These are phyloP conservation scores for Saccharum spontaneum DNA, from an alignment of 176 grass and related monocot genomes.

Conservation along the genomic window DNA sequence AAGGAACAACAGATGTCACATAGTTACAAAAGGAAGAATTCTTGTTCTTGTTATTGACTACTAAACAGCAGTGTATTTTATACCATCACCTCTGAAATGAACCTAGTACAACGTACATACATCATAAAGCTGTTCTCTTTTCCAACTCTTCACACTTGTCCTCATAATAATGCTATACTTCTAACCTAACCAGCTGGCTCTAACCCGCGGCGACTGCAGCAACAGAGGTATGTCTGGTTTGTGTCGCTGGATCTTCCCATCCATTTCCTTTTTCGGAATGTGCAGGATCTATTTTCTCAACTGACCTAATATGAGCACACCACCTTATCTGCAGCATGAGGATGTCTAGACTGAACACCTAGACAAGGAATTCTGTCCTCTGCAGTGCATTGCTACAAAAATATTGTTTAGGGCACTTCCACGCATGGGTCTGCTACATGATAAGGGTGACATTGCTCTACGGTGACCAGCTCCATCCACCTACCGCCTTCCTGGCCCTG, in stretches of 20 bases:
- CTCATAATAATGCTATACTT: constrained; percentile 24
- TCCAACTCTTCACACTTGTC: neutral
- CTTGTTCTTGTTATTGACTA: neutral
- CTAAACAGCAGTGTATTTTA: constrained; percentile 29
- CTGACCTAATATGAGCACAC: neutral
- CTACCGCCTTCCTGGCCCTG: constrained; percentile 64
- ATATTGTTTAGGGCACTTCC: neutral
- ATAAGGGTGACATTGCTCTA: neutral
- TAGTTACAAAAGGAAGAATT: neutral
- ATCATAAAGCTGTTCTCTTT: constrained; percentile 8
- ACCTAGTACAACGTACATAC: constrained; percentile 37
- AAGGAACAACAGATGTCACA: neutral
- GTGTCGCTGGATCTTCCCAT: neutral
- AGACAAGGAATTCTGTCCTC: neutral
- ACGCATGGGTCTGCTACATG: neutral
- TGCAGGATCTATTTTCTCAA: neutral
- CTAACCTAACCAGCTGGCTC: constrained; percentile 31
- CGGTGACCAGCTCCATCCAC: neutral
- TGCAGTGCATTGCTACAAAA: neutral
- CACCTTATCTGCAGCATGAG: constrained; percentile 1
- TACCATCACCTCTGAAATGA: neutral
- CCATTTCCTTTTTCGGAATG: neutral
- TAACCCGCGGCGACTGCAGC: constrained; percentile 29
- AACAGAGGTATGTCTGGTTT: constrained; percentile 4
- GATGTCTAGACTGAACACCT: neutral